Base-by-base conservation (phyloP, 345 rosid species). In the Citrus glauca region DNA sequence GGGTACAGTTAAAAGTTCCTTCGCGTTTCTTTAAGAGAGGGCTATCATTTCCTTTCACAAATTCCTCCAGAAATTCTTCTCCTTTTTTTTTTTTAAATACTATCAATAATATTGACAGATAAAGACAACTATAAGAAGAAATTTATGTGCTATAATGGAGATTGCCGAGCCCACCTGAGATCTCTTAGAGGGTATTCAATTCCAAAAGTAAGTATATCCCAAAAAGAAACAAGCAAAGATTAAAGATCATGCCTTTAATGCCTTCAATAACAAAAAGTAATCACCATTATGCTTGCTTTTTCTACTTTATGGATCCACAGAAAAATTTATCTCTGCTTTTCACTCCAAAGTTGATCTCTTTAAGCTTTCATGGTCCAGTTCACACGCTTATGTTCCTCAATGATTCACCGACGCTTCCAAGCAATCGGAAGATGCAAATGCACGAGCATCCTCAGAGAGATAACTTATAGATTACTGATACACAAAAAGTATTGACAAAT, bases 1-100 rank as follows among this genome's bases (percentile, higher is more conserved):
- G 25, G 25, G 4, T 59, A 81, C 33, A 70, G 78, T 32, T 61
- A 7, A 59, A 66, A 71, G 22, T 57, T 9, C 30, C 48, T 75
- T 28, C 4, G 38, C 55, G 6, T 74, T 83, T 66, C 88, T 83
- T 86, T 61, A 33, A 9, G 65, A 32, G 79, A 66, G 82, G 81
- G 84, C 63, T 80, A 82, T 33, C 40, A 33, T 33, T 5, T 32
- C 24, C 77, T 78, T 80, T 63, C 57, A 77, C 73, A 35, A 55
- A 60, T 69, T 45, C 72, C 60, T 76, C 24, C 66, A 4, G 1
- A 13, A 30, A 45, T 13, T 45, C 50, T 42, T 42, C 14, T 42
- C 37, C 37, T 37, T 10, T 10, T 38, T 38, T 45, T 42, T 28
- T 0, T 66, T 64, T 4, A 76, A 16, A 5, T 20, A 32, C 11